These are phyloP conservation scores for Kondoa subrosea DNA, from an alignment of 768 basidiomycete genomes.

Conservation along the genomic window DNA sequence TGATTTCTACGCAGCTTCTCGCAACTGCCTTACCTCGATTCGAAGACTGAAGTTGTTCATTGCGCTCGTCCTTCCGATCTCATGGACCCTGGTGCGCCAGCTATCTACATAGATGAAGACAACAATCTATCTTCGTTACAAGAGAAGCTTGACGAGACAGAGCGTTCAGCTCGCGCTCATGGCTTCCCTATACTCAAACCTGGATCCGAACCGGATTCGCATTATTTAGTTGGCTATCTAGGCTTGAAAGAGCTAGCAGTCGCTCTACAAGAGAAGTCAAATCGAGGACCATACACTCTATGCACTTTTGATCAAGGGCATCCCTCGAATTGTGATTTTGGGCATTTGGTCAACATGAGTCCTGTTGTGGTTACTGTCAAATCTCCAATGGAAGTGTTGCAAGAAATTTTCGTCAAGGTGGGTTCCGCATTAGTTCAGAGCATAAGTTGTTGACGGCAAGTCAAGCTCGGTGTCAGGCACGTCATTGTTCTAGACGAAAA, in stretches of 20 bases:
- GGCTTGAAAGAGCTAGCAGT: conserved; percentile 87
- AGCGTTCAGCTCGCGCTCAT: conserved; percentile 40
- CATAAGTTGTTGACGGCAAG: neutral
- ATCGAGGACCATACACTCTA: conserved; percentile 34
- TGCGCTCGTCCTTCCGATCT: conserved; percentile 13
- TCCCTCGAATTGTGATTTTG: conserved; percentile 16
- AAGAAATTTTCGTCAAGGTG: conserved; percentile 84
- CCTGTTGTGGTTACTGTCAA: conserved; percentile 69
- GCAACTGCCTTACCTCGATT: conserved; percentile 80
- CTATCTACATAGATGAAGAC: conserved; percentile 48
- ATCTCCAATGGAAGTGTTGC: conserved; percentile 76
- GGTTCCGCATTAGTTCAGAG: conserved; percentile 34
- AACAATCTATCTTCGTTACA: conserved; percentile 66
- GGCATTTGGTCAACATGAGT: conserved; percentile 58
- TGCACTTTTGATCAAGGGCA: neutral
- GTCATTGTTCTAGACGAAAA: conserved; percentile 66
- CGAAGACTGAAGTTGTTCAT: conserved; percentile 57
- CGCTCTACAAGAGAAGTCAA: conserved; percentile 41
- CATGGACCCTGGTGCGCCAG: conserved; percentile 40
- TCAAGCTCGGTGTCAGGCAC: conserved; percentile 29
- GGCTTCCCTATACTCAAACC: conserved; percentile 65
- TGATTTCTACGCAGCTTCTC: conserved; percentile 39
- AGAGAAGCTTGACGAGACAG: conserved; percentile 45
- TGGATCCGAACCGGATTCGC: conserved; percentile 37
- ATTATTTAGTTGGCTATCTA: conserved; percentile 72